Evolutionary conservation across 768 basidiomycete species (phyloP).

Genomic region (Podaxis rugospora): DNA sequence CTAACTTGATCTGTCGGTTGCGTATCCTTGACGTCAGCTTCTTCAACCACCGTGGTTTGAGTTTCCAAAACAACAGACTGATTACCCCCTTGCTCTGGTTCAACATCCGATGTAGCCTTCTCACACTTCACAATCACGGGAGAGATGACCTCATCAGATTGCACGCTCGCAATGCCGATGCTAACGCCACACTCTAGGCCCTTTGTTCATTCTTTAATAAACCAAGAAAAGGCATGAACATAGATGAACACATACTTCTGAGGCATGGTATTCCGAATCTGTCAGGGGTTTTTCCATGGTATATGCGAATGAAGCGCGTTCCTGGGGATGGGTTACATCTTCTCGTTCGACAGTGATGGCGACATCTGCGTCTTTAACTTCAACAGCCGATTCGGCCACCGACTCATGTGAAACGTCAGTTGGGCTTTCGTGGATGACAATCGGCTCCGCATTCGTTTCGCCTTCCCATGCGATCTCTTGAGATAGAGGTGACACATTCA

Average conservation of each 20-base stretch:
- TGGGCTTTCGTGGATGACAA: not conserved
- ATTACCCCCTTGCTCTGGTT: not conserved
- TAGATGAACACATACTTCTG: slow-evolving; percentile 23
- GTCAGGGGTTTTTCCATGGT: slow-evolving; percentile 28
- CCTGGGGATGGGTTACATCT: not conserved
- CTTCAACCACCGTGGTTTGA: not conserved
- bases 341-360: not conserved
- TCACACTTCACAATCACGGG: slow-evolving; percentile 1
- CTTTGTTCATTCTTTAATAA: slow-evolving; percentile 13
- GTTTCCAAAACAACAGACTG: not conserved
- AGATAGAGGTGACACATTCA: not conserved
- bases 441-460: not conserved
- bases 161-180: not conserved
- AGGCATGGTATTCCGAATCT: slow-evolving; percentile 22
- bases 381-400: not conserved
- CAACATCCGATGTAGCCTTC: not conserved
- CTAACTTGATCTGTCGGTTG: not conserved
- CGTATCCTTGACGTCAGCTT: not conserved
- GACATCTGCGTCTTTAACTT: not conserved
- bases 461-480: not conserved
- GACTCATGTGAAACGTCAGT: not conserved
- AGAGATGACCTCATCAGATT: slow-evolving; percentile 2
- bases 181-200: slow-evolving; percentile 13
- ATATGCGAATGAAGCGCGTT: slow-evolving; percentile 9
- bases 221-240: not conserved